Evolutionary conservation across 768 basidiomycete genomes (phyloP), one percentile per base, ranked within the genome.

Genomic region (Podaxis mareebaensis): DNA sequence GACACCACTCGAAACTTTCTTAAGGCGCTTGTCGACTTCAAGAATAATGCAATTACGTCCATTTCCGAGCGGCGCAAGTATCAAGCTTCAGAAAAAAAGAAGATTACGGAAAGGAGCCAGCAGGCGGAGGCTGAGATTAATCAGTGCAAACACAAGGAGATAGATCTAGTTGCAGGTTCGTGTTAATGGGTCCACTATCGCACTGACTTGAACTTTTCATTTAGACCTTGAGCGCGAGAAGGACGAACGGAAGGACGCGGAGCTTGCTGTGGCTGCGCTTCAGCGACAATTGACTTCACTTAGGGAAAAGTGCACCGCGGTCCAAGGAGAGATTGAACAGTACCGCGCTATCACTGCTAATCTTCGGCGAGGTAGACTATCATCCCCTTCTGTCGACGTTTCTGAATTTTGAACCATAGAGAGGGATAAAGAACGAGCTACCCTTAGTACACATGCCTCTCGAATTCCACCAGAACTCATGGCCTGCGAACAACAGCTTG

Each of bases 81-180:
- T 17, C 88, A 93, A 69, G 77, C 77, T 1, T 72, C 81, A 1
- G 86, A 88, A 71, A 86, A 84, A 75, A 90, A 89, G 70, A 83
- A 81, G 64, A 65, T 87, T 0, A 63, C 75, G 7, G 93, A 94
- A 54, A 86, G 84, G 71, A 84, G 76, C 8, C 81, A 86, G 49
- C 79, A 83, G 7, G 79, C 86, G 0, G 90, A 95, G 71, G 69
- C 78, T 0, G 89, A 93, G 73, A 94, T 84, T 1, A 87, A 85
- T 59, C 79, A 87, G 49, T 93, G 91, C 75, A 91, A 93, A 67
- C 71, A 91, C 57, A 83, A 80, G 68, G 94, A 95, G 74, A 88
- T 93, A 33, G 88, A 92, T 57, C 81, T 96, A 60, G 81, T 93
- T 2, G 83, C 85, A 61, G 84, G 93, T 94, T 72, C n/a, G 85